phyloP scores from a whole-genome alignment of 139 green algal species.

The Micromonas commoda region DNA sequence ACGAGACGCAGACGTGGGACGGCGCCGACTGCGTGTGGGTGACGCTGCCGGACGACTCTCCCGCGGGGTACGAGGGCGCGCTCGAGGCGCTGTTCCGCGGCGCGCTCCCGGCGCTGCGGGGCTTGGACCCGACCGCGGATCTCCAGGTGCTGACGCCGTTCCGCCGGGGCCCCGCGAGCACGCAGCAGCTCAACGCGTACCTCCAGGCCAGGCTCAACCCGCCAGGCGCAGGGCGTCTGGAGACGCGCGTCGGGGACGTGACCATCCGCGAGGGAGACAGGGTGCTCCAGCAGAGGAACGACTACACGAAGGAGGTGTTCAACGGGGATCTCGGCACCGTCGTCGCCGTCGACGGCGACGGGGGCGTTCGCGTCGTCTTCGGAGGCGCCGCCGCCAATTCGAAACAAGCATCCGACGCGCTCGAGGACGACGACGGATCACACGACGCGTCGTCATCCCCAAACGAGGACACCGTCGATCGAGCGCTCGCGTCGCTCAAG shows the following conservation, averaged over 20 bases:
- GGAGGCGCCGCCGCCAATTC: not conserved
- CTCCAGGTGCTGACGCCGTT: conserved; percentile 66
- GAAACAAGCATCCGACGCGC: too few relatives aligned
- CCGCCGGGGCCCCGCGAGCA: conserved; percentile 41
- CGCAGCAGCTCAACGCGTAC: conserved; percentile 44
- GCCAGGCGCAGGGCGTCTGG: conserved; percentile 2
- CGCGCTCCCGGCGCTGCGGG: not conserved
- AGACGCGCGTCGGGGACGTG: conserved; percentile 10
- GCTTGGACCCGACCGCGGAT: conserved; percentile 7
- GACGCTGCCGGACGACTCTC: not conserved
- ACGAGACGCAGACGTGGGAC: not conserved
- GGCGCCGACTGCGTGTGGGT: conserved; percentile 22
- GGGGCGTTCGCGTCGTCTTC: not conserved
- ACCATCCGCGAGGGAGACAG: conserved; percentile 53
- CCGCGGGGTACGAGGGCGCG: not conserved
- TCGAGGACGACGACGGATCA: too few relatives aligned
- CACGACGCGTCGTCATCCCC: too few relatives aligned
- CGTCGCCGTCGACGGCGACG: conserved; percentile 28
- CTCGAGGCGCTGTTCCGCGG: conserved; percentile 6
- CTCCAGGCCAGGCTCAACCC: conserved; percentile 70
- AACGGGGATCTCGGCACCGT: conserved; percentile 73
- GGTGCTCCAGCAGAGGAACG: conserved; percentile 66
- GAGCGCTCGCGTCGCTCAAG: not conserved
- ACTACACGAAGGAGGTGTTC: conserved; percentile 68
- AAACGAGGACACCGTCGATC: too few relatives aligned